phyloP scores from a whole-genome alignment of 208 protist species.

The Acanthamoeba rhysodes region DNA sequence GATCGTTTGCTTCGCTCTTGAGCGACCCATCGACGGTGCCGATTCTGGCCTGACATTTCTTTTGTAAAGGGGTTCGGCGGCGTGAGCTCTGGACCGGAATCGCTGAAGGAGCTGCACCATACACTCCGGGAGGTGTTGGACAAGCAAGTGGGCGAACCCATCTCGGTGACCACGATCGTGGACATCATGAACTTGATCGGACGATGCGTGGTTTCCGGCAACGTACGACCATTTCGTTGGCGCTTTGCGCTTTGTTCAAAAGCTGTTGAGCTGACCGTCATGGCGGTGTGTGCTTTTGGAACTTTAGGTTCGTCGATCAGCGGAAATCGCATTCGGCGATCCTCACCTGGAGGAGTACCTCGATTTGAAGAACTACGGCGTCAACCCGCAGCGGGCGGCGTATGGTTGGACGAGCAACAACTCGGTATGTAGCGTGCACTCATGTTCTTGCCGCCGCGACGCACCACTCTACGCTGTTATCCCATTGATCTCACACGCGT shows the following conservation, averaged over 20 bases:
- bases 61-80: conserved; percentile 86
- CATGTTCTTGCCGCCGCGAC: too few relatives aligned
- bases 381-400: conserved; percentile 86
- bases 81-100: conserved; percentile 84
- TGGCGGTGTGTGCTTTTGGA: too few relatives aligned
- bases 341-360: conserved; percentile 88
- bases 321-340: conserved; percentile 92
- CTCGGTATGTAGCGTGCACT: conserved; percentile 76
- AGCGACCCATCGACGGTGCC: not conserved
- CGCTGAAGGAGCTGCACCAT: conserved; percentile 85
- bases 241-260: not conserved
- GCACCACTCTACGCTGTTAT: too few relatives aligned
- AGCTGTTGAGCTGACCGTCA: too few relatives aligned
- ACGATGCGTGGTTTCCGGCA: conserved; percentile 92
- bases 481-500: not conserved
- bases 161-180: conserved; percentile 89
- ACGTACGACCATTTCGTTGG: conserved; percentile 67
- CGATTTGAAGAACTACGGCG: conserved; percentile 92
- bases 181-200: conserved; percentile 94
- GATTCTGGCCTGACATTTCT: not conserved
- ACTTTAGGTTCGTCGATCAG: conserved; percentile 85
- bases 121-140: conserved; percentile 74
- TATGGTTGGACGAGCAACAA: conserved; percentile 93
- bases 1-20: not conserved
- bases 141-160: conserved; percentile 75